Percentiles rank a stretch among this genome's conserved stretches.
Evolutionary conservation across 1,139 yeast genomes (phyloP).

Genomic region (Saccharomyces hybrid): DNA sequence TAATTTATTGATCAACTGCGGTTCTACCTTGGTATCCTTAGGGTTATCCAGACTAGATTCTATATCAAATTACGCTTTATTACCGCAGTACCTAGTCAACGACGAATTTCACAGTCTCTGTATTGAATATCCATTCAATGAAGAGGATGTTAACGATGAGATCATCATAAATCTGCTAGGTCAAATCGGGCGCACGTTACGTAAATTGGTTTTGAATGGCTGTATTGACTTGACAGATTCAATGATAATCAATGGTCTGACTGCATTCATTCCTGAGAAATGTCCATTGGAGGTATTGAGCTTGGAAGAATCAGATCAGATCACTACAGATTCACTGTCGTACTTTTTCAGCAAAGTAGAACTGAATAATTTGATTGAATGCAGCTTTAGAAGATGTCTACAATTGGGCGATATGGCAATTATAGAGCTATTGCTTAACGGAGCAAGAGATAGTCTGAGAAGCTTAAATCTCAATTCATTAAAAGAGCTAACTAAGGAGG

Average conservation of each 20-base stretch:
- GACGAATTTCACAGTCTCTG: slow-evolving; percentile 46
- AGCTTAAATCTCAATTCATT: slow-evolving; percentile 67
- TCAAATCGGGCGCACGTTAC: slow-evolving; percentile 54
- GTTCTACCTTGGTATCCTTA: slow-evolving; percentile 42
- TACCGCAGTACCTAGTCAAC: slow-evolving; percentile 54
- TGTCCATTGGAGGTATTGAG: slow-evolving; percentile 17
- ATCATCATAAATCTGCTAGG: slow-evolving; percentile 54
- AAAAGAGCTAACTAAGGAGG: slow-evolving; percentile 44
- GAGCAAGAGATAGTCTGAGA: slow-evolving; percentile 54
- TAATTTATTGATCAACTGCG: slow-evolving; percentile 56
- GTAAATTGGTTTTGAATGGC: slow-evolving; percentile 56
- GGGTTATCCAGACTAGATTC: slow-evolving; percentile 68
- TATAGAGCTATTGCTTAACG: slow-evolving; percentile 50
- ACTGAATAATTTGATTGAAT: slow-evolving; percentile 49
- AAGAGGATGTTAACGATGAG: slow-evolving; percentile 66
- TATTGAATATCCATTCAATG: slow-evolving; percentile 57
- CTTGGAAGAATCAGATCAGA: slow-evolving; percentile 42
- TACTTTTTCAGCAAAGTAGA: slow-evolving; percentile 43
- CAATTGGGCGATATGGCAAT: slow-evolving; percentile 57
- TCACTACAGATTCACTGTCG: slow-evolving; percentile 59
- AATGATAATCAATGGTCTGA: slow-evolving; percentile 50
- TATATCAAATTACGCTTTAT: slow-evolving; percentile 48
- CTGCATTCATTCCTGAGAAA: slow-evolving; percentile 35
- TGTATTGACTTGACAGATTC: slow-evolving; percentile 65
- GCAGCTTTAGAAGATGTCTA: slow-evolving; percentile 61